Evolutionary conservation across 2,329 filamentous ascomycete species (phyloP).

Genomic region (Aspergillus viridinutans): DNA sequence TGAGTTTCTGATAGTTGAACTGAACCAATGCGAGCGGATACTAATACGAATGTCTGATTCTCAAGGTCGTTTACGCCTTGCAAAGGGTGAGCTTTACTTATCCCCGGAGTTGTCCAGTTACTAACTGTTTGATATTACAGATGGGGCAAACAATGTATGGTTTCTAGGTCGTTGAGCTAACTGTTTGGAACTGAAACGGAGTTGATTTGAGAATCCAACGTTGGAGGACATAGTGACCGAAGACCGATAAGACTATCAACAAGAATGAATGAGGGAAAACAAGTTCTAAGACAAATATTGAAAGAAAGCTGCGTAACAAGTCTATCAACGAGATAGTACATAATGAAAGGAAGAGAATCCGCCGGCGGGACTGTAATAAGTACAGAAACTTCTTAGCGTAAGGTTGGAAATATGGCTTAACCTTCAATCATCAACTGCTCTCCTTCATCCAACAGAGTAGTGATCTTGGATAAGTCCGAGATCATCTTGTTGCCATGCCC

Average conservation of each 20-base stretch:
- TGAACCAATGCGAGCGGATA: neutral
- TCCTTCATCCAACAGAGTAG: constrained; percentile 84
- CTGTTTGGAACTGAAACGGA: neutral
- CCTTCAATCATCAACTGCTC: constrained; percentile 79
- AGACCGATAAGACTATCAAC: too few species aligned
- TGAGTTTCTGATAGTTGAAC: constrained; percentile 6
- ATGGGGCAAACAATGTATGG: constrained; percentile 15
- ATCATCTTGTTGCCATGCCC: constrained; percentile 83
- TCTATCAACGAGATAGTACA: neutral
- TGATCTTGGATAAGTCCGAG: constrained; percentile 76
- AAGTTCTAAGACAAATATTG: too few species aligned
- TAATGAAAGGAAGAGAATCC: constrained; percentile 6
- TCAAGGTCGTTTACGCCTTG: constrained; percentile 14
- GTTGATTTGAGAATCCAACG: too few species aligned
- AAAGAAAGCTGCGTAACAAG: too few species aligned
- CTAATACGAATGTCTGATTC: neutral
- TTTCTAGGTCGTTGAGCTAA: neutral
- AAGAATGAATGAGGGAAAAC: too few species aligned
- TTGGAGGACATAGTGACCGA: too few species aligned
- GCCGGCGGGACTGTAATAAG: constrained; percentile 1
- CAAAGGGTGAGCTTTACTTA: constrained; percentile 8
- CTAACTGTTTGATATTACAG: constrained; percentile 2
- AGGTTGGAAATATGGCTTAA: constrained; percentile 13
- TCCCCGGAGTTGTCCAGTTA: neutral
- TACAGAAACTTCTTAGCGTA: neutral